Percentiles rank a stretch among this genome's conserved stretches.
Evolutionary conservation across 2,329 filamentous ascomycete genomes (phyloP).

Genomic region (Fusarium dlaminii): DNA sequence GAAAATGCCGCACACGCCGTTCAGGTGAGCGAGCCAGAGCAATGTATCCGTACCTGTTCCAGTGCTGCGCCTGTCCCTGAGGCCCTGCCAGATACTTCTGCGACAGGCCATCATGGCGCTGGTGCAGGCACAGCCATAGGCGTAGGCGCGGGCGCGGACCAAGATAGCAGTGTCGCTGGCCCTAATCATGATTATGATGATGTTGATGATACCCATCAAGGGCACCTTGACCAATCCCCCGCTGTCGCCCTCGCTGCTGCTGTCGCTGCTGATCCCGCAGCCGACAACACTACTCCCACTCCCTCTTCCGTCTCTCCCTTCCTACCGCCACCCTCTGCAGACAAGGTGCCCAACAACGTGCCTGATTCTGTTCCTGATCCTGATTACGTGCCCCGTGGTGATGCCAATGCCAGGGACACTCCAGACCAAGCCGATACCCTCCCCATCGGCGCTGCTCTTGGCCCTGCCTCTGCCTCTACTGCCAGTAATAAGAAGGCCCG

Average conservation of each 20-base stretch:
- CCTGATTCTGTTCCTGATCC: conserved; percentile 41
- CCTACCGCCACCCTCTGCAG: conserved; percentile 36
- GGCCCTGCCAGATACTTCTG: conserved; percentile 33
- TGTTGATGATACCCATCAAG: conserved; percentile 36
- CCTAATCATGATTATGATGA: conserved; percentile 38
- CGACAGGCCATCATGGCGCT: conserved; percentile 4
- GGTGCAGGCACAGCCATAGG: neutral
- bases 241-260: conserved; percentile 24
- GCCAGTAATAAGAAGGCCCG: conserved; percentile 58
- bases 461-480: conserved; percentile 13
- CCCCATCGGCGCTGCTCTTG: conserved; percentile 12
- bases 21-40: conserved; percentile 51
- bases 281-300: conserved; percentile 37
- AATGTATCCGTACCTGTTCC: conserved; percentile 5
- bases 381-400: conserved; percentile 36
- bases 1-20: conserved; percentile 65
- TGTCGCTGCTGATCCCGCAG: conserved; percentile 31
- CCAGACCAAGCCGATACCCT: conserved; percentile 16
- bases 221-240: conserved; percentile 20
- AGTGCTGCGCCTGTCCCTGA: neutral
- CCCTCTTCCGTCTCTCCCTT: conserved; percentile 32
- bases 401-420: conserved; percentile 38
- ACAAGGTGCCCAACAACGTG: conserved; percentile 39
- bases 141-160: neutral
- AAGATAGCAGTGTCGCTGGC: conserved; percentile 25